phyloP scores from a whole-genome alignment of 1,284 basidiomycete genomes.

The Cryptococcus sp. region DNA sequence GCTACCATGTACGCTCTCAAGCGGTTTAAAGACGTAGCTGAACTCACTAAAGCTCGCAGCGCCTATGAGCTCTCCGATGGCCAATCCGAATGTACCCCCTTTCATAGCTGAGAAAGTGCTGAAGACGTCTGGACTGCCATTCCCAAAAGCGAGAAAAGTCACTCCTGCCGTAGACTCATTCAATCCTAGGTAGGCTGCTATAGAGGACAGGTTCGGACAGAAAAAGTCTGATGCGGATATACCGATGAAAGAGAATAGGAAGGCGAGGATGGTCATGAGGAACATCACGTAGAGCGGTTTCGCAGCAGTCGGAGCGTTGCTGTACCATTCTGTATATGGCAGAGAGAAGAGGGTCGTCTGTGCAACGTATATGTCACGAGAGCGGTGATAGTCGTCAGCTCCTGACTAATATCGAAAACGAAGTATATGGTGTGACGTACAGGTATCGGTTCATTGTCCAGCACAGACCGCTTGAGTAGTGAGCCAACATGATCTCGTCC shows the following conservation, averaged over 20 bases:
- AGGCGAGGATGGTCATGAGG: slow-evolving; percentile 44
- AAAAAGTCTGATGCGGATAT: slow-evolving; percentile 95
- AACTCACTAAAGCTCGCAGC: slow-evolving; percentile 79
- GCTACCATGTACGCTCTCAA: neutral
- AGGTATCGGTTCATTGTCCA: neutral
- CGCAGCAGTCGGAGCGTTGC: slow-evolving; percentile 15
- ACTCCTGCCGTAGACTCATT: slow-evolving; percentile 90
- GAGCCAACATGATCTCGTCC: neutral
- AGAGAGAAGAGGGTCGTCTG: slow-evolving; percentile 24
- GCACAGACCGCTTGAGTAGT: neutral
- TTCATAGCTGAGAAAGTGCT: slow-evolving; percentile 93
- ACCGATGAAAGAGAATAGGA: slow-evolving; percentile 73
- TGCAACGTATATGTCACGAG: too few relatives aligned
- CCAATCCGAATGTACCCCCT: slow-evolving; percentile 79
- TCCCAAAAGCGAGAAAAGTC: slow-evolving; percentile 90
- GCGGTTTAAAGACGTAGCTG: neutral
- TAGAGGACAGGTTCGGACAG: slow-evolving; percentile 86
- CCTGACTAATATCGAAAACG: neutral
- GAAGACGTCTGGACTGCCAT: slow-evolving; percentile 90
- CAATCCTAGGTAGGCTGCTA: slow-evolving; percentile 75
- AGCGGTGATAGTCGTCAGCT: neutral
- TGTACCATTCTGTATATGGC: slow-evolving; percentile 39
- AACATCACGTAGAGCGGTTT: slow-evolving; percentile 39
- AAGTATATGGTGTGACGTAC: neutral
- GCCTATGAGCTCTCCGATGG: slow-evolving; percentile 91